Evolutionary conservation across 148 eudicot species (phyloP).

Genomic region (Amaranthus cruentus): DNA sequence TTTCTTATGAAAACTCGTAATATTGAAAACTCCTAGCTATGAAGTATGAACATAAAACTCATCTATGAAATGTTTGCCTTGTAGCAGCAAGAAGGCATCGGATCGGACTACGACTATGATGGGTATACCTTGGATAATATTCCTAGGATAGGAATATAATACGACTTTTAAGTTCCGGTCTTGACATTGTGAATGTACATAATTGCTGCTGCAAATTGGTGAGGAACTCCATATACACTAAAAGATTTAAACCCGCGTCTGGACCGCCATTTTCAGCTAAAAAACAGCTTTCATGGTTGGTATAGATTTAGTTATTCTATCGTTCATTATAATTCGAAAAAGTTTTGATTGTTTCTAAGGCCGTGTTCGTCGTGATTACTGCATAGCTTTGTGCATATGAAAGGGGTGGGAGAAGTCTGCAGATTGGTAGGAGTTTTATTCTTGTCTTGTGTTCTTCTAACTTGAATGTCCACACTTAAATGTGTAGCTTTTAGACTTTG

Average conservation of each 20-base stretch:
- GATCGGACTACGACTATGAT: slow-evolving; percentile 55
- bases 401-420: slow-evolving; percentile 26
- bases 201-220: slow-evolving; percentile 24
- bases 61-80: slow-evolving; percentile 26
- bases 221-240: slow-evolving; percentile 17
- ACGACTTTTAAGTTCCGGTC: neutral
- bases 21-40: slow-evolving; percentile 4
- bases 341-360: slow-evolving; percentile 13
- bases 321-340: slow-evolving; percentile 15
- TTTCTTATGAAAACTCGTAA: neutral
- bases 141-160: slow-evolving; percentile 25
- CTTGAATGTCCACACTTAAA: slow-evolving; percentile 25
- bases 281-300: slow-evolving; percentile 12
- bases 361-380: slow-evolving; percentile 9
- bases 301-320: slow-evolving; percentile 17
- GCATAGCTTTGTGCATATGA: slow-evolving; percentile 32
- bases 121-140: slow-evolving; percentile 58
- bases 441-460: slow-evolving; percentile 16
- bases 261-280: slow-evolving; percentile 9
- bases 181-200: slow-evolving; percentile 39
- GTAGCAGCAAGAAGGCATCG: slow-evolving; percentile 61
- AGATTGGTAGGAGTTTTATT: slow-evolving; percentile 29
- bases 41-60: slow-evolving; percentile 9
- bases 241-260: slow-evolving; percentile 2
- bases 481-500: slow-evolving; percentile 20